Evolutionary conservation across 805 yeast species (phyloP).

Genomic region (Barnettozyma wickerhamii): DNA sequence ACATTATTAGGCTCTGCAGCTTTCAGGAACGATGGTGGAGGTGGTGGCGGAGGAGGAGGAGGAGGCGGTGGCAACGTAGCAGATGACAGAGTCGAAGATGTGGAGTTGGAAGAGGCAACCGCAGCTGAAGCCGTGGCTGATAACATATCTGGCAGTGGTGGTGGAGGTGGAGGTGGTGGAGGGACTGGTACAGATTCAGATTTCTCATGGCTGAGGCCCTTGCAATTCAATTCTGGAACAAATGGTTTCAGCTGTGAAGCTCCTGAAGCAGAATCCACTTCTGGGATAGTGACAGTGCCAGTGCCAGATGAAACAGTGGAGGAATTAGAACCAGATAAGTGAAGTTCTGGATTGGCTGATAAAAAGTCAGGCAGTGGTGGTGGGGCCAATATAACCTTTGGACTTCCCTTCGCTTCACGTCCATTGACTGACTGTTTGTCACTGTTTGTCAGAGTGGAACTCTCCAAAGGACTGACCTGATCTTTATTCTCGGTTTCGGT

Average conservation of each 20-base stretch:
- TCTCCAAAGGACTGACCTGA: too few species aligned
- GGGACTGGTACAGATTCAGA: not conserved
- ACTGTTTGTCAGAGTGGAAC: conserved; percentile 1
- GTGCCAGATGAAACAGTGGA: not conserved
- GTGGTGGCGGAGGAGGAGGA: conserved; percentile 3
- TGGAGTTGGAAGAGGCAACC: not conserved
- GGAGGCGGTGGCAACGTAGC: conserved; percentile 12
- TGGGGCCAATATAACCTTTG: not conserved
- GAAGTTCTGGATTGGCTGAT: not conserved
- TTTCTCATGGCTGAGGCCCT: too few species aligned
- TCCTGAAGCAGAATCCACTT: not conserved
- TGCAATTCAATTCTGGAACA: too few species aligned
- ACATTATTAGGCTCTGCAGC: too few species aligned
- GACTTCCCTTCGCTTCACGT: too few species aligned
- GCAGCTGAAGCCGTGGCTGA: not conserved
- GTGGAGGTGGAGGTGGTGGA: conserved; percentile 27
- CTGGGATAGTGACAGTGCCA: not conserved
- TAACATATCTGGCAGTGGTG: conserved; percentile 12
- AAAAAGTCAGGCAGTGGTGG: conserved; percentile 19
- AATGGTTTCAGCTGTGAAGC: not conserved
- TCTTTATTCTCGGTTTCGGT: too few species aligned
- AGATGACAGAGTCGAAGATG: not conserved
- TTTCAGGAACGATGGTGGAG: conserved; percentile 7
- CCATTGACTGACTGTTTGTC: not conserved
- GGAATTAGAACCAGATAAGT: not conserved